Percentiles rank a stretch among this genome's conserved stretches.
Evolutionary conservation across 2,329 filamentous ascomycete species (phyloP).

Genomic region (Aspergillus thermomutatus): DNA sequence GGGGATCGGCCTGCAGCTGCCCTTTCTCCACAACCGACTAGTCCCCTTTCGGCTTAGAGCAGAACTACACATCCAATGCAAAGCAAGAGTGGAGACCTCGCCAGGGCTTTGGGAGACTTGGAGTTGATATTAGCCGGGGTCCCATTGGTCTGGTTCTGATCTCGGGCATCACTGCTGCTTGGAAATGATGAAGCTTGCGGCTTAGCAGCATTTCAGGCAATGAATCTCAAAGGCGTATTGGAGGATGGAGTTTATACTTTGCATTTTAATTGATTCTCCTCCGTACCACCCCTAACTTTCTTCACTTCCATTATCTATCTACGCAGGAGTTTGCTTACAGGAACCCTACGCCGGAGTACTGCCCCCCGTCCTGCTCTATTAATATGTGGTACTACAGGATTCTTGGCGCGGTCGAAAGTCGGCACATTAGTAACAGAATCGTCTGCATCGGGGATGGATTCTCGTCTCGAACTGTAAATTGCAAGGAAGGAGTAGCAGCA

Average conservation of each 20-base stretch:
- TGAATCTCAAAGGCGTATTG: too few species aligned
- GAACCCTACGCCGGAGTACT: neutral
- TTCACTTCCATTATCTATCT: neutral
- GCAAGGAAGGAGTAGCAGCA: neutral
- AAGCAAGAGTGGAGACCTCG: neutral
- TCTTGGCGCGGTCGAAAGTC: neutral
- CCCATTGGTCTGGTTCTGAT: neutral
- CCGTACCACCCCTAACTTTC: too few species aligned
- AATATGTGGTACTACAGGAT: neutral
- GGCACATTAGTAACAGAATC: neutral
- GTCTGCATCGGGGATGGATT: neutral
- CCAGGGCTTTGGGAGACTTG: neutral
- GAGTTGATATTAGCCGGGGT: neutral
- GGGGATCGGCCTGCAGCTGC: constrained; percentile 26
- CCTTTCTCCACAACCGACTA: constrained; percentile 16
- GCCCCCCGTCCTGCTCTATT: neutral
- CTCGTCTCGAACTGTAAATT: neutral
- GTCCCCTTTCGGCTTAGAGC: neutral
- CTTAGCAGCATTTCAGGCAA: too few species aligned
- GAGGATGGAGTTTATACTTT: too few species aligned
- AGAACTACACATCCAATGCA: neutral
- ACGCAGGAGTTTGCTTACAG: neutral
- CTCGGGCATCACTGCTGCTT: neutral
- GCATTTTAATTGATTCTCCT: too few species aligned
- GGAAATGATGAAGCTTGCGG: neutral